Percentiles rank a stretch among this genome's conserved stretches.
phyloP scores from a whole-genome alignment of 495 filamentous ascomycete species.

The Penicillium robsamsonii region DNA sequence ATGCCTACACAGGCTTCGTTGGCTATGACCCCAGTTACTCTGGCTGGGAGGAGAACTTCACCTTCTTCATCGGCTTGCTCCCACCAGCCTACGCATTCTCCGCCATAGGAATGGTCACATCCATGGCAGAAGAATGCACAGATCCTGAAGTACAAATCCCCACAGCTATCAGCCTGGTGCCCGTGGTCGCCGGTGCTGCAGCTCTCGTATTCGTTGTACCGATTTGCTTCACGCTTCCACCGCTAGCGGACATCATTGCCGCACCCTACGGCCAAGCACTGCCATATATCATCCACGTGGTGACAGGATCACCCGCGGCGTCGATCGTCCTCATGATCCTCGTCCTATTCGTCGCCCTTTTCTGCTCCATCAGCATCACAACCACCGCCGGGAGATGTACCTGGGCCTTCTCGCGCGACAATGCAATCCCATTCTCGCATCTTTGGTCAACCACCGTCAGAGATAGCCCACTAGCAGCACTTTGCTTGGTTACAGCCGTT shows the following conservation, averaged over 20 bases:
- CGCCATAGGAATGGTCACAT: slow-evolving; percentile 44
- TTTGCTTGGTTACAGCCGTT: slow-evolving; percentile 48
- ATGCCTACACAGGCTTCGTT: slow-evolving; percentile 52
- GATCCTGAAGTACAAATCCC: slow-evolving; percentile 60
- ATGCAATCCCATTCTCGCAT: slow-evolving; percentile 57
- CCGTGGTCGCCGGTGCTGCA: slow-evolving; percentile 49
- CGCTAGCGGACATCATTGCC: slow-evolving; percentile 44
- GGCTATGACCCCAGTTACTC: slow-evolving; percentile 47
- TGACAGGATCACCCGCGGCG: slow-evolving; percentile 35
- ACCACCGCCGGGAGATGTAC: slow-evolving; percentile 65
- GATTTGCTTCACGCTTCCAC: slow-evolving; percentile 58
- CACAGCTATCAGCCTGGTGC: slow-evolving; percentile 48
- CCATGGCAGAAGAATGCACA: slow-evolving; percentile 60
- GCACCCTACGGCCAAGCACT: slow-evolving; percentile 47
- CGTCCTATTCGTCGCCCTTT: slow-evolving; percentile 62
- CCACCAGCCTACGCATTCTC: slow-evolving; percentile 54
- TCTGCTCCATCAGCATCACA: slow-evolving; percentile 63
- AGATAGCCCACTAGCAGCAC: slow-evolving; percentile 47
- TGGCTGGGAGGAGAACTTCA: slow-evolving; percentile 55
- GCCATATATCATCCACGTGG: slow-evolving; percentile 16
- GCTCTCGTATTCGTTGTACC: slow-evolving; percentile 57
- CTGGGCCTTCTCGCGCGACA: slow-evolving; percentile 60
- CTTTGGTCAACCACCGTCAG: slow-evolving; percentile 52
- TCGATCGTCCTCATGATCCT: slow-evolving; percentile 65
- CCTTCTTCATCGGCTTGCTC: slow-evolving; percentile 55